phyloP scores from a whole-genome alignment of 2,329 filamentous ascomycete genomes.

The Cytospora leucostoma region DNA sequence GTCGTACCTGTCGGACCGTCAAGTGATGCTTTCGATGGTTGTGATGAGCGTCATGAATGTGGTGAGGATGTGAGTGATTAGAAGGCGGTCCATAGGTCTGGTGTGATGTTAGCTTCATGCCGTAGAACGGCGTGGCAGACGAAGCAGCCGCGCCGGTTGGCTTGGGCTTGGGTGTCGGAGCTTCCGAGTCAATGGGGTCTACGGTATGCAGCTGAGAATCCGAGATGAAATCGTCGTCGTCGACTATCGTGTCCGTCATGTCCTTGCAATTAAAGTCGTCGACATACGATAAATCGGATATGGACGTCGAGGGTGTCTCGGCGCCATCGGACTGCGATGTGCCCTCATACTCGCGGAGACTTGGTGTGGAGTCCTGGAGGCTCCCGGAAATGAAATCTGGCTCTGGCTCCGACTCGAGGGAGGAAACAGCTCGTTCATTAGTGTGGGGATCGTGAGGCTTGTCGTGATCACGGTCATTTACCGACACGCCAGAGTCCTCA shows the following conservation, averaged over 20 bases:
- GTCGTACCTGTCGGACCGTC: constrained; percentile 19
- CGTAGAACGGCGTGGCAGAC: constrained; percentile 40
- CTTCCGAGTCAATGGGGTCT: constrained; percentile 44
- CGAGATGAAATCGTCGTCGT: constrained; percentile 38
- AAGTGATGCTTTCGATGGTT: constrained; percentile 17
- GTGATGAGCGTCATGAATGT: constrained; percentile 20
- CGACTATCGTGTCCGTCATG: constrained; percentile 27
- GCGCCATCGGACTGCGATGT: constrained; percentile 48
- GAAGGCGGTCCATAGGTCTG: constrained; percentile 30
- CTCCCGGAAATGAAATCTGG: constrained; percentile 42
- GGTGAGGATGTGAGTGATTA: constrained; percentile 21
- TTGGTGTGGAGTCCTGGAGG: constrained; percentile 33
- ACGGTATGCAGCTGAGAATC: constrained; percentile 42
- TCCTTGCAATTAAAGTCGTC: constrained; percentile 37
- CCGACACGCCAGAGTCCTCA: constrained; percentile 45
- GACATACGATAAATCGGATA: constrained; percentile 49
- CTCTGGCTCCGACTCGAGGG: constrained; percentile 54
- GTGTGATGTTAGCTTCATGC: constrained; percentile 33
- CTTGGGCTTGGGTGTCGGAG: constrained; percentile 47
- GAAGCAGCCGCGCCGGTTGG: constrained; percentile 22
- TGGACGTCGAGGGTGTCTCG: constrained; percentile 47
- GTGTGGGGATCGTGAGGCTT: constrained; percentile 41
- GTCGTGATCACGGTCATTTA: constrained; percentile 39
- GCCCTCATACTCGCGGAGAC: constrained; percentile 43
- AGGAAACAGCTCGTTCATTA: constrained; percentile 52